Evolutionary conservation across 768 basidiomycete genomes (phyloP), one percentile per base, ranked within the genome.

Genomic region (Russula dissimulans): DNA sequence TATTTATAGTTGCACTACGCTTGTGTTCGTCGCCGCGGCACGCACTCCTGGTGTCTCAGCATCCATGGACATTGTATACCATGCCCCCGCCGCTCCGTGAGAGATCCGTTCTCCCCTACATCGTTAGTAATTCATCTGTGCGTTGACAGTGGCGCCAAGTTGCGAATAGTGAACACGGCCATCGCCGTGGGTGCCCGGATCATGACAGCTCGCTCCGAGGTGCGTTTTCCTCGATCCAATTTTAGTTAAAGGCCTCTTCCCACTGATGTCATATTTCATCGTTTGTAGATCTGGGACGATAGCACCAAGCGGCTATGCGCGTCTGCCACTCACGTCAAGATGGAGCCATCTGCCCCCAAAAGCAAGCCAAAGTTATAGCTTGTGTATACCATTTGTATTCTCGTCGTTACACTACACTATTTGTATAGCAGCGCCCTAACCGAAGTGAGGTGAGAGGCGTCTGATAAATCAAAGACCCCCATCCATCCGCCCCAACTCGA

Each of bases 151-250:
- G 67, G 65, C 39, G 59, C 61, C 39, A 57, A 59, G 41, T 34
- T 68, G 10, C 61, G 68, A 26, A 68, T 68, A 18, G 64, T 68
- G 7, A 68, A 59, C 49, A 62, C 67, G 29, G 66, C 65, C 11
- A 52, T 68, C 7, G 57, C 65, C n/a, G 50, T 68, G 6, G 67
- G 67, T 39, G 36, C 56, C 1, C 62, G 67, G 17, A 63, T 66
- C 48, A 66, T 68, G 62, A 56, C 67, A 31, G 56, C 62, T 18
- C 62, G 67, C 18, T 56, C 68, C 17, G 67, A 68, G 65, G 67
- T 59, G 54, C 29, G 59, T 42, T 14, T 32, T 10, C 22, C 7
- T 5, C 9, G 5, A 5, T 10, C 2, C 11, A 2, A 6, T 45
- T 15, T 15, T 34, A 10, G 5, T 36, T 10, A 36, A 36, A 36